Base-by-base conservation (phyloP, 2,329 filamentous ascomycete species). In the Dactylonectria macrodidyma region DNA sequence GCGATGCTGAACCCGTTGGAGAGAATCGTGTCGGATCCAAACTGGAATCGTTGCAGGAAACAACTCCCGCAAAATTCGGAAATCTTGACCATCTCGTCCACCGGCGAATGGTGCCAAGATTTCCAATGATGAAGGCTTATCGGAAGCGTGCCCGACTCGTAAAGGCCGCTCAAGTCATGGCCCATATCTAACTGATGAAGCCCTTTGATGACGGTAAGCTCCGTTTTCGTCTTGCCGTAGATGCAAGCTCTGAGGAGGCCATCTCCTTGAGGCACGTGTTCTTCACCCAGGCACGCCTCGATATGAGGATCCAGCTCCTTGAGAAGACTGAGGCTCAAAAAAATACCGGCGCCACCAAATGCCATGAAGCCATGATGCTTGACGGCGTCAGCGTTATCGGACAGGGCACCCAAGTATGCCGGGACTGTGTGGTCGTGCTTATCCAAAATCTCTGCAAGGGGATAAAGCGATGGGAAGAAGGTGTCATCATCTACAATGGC, bases 61-160 rank as follows among this genome's bases (percentile, higher is more conserved):
- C 89, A 91, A 55, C 86, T 85, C 5, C 89, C 89, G 71, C 89
- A 91, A n/a, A 89, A 75, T 10, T 83, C 76, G 7, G 83, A 79
- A 12, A 88, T 79, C 46, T 81, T 78, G 36, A 85, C 83, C 80
- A 89, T 86, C 64, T 84, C 81, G 54, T 83, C 82, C 48, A 90
- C 78, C 1, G 85, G 85, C 30, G 81, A 82, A 9, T 82, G 73
- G 78, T 89, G 89, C 87, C 88, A 90, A 12, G 84, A 87, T 76
- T 89, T 90, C 88, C 88, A 91, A 80, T 91, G 89, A 75, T 91
- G 89, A 7, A 91, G 79, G 57, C 85, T 89, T 12, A 90, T 78
- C 0, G 87, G 85, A n/a, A 81, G 79, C 26, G 84, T 78, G 1
- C 87, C 87, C 2, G 85, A 84, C 78, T 91, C 89, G 76, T 89